A percentile compares a stretch with the other conserved stretches of the same genome.
phyloP scores from a whole-genome alignment of 2,329 filamentous ascomycete species.

The Penicillium sp. region DNA sequence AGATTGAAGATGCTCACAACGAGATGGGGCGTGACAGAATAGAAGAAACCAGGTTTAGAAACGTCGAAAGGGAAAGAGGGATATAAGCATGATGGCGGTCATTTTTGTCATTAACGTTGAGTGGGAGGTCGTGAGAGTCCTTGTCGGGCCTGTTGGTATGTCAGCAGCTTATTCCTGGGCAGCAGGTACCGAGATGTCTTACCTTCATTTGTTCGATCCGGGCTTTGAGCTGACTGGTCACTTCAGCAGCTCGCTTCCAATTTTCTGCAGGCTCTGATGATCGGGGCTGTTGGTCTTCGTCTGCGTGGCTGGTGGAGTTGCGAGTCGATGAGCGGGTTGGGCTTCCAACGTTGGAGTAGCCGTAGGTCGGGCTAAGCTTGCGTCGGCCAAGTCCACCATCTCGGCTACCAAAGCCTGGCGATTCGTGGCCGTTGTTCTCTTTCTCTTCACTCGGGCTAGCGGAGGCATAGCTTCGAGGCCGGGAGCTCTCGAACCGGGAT shows the following conservation, averaged over 20 bases:
- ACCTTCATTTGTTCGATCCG: slow-evolving; percentile 98
- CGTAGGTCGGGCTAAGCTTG: slow-evolving; percentile 47
- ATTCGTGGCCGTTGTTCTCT: slow-evolving; percentile 59
- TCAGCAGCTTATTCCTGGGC: not conserved
- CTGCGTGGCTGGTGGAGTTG: slow-evolving; percentile 38
- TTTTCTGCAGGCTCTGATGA: slow-evolving; percentile 71
- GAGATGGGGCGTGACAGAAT: slow-evolving; percentile 7
- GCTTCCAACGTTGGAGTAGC: slow-evolving; percentile 38
- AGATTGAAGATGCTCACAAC: slow-evolving; percentile 17
- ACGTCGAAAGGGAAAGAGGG: slow-evolving; percentile 9
- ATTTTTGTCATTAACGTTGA: slow-evolving; percentile 36
- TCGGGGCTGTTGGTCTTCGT: slow-evolving; percentile 33
- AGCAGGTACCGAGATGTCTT: not conserved
- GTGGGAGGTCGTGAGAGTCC: slow-evolving; percentile 40
- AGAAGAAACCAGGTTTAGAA: slow-evolving; percentile 16
- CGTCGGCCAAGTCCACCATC: slow-evolving; percentile 37
- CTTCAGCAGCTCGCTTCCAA: slow-evolving; percentile 95
- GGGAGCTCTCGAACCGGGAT: slow-evolving; percentile 40
- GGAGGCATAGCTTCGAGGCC: slow-evolving; percentile 44
- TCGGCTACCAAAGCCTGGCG: slow-evolving; percentile 32
- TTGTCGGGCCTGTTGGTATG: slow-evolving; percentile 40
- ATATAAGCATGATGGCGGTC: slow-evolving; percentile 22
- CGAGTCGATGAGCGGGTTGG: slow-evolving; percentile 38
- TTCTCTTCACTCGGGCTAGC: slow-evolving; percentile 70
- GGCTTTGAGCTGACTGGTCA: slow-evolving; percentile 95